Evolutionary conservation across 257 asterid species (phyloP).

Genomic region (Fraxinus americana): DNA sequence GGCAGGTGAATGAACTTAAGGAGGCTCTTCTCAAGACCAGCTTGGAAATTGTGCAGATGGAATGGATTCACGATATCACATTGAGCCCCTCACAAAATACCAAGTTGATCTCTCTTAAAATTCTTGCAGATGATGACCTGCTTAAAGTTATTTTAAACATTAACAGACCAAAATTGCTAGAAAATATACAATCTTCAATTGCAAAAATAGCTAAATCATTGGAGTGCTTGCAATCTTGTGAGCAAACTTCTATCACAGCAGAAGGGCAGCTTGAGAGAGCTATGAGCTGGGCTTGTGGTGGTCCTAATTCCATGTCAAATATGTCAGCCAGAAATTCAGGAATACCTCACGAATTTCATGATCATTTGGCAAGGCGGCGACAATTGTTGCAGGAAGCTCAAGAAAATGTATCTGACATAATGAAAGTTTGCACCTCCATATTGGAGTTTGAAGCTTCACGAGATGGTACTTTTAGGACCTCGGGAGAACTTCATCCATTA

Average conservation of each 20-base stretch:
- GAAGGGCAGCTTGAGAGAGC: constrained; percentile 99
- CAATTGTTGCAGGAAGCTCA: constrained; percentile 70
- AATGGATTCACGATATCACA: constrained; percentile 82
- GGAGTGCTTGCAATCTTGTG: constrained; percentile 80
- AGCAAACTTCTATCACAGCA: constrained; percentile 74
- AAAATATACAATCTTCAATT: constrained; percentile 68
- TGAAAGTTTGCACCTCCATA: constrained; percentile 80
- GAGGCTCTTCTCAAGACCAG: constrained; percentile 75
- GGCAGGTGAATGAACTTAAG: constrained; percentile 72
- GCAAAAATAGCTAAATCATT: constrained; percentile 71
- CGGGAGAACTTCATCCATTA: constrained; percentile 51
- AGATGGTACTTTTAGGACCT: constrained; percentile 67
- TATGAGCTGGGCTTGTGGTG: constrained; percentile 99
- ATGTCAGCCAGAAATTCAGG: constrained; percentile 68
- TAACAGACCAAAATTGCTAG: constrained; percentile 77
- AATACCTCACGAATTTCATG: constrained; percentile 85
- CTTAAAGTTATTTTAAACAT: constrained; percentile 65
- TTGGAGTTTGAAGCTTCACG: constrained; percentile 95
- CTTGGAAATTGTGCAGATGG: constrained; percentile 84
- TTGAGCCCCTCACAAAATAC: constrained; percentile 61
- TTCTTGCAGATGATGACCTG: constrained; percentile 55
- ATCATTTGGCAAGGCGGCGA: constrained; percentile 70
- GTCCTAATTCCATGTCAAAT: constrained; percentile 69
- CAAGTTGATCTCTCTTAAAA: constrained; percentile 61
- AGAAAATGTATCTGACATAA: constrained; percentile 77